A percentile compares a stretch with the other conserved stretches of the same genome.
These are phyloP conservation scores for Aspergillus sp. DNA, from an alignment of 2,329 filamentous ascomycete species.

Conservation along the genomic window DNA sequence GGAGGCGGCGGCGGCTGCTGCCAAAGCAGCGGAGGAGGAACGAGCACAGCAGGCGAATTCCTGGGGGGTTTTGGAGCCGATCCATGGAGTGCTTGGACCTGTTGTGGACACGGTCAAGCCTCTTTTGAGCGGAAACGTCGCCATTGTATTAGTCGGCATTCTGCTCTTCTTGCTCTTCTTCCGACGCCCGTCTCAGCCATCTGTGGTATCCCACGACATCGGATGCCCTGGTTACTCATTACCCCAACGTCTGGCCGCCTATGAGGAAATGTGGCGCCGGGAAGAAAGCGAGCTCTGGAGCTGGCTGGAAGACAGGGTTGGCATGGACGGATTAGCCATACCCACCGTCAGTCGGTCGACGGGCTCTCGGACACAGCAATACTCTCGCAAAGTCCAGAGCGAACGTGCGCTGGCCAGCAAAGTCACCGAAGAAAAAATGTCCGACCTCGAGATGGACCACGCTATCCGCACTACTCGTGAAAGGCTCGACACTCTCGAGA, in stretches of 20 bases:
- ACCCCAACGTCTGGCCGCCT: conserved; percentile 74
- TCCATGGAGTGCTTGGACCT: conserved; percentile 70
- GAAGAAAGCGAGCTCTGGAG: conserved; percentile 91
- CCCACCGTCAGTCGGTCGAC: conserved; percentile 32
- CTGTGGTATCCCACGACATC: conserved; percentile 39
- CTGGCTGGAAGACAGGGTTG: conserved; percentile 86
- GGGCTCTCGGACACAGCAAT: conserved; percentile 47
- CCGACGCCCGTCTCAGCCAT: conserved; percentile 45
- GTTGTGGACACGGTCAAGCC: conserved; percentile 69
- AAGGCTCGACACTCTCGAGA: conserved; percentile 74
- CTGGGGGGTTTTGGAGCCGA: conserved; percentile 82
- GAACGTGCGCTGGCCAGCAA: conserved; percentile 55
- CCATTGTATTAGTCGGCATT: conserved; percentile 73
- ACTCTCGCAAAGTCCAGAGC: conserved; percentile 34
- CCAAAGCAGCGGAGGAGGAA: conserved; percentile 46
- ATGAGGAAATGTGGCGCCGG: conserved; percentile 87
- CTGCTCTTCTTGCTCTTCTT: conserved; percentile 76
- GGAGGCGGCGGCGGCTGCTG: conserved; percentile 45
- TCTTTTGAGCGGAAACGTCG: conserved; percentile 72
- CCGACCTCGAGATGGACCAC: conserved; percentile 72
- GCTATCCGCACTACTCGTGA: conserved; percentile 86
- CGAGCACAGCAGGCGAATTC: conserved; percentile 48
- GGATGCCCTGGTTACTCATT: conserved; percentile 44
- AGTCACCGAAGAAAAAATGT: conserved; percentile 67
- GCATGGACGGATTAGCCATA: conserved; percentile 60